Base-by-base conservation (phyloP, 345 rosid genomes). In the Dimocarpus longan region DNA sequence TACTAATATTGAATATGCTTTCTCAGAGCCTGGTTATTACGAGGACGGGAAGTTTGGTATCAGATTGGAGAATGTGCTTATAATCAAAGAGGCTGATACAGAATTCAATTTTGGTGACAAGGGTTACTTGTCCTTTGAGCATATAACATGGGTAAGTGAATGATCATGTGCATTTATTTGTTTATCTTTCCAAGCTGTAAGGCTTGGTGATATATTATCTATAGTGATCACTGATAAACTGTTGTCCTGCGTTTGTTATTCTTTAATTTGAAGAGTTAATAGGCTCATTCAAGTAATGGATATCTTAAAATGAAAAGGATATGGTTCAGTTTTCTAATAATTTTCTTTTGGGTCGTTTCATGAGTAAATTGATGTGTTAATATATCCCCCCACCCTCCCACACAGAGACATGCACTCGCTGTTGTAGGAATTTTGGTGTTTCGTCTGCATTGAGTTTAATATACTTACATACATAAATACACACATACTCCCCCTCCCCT, bases 11-110 rank as follows among this genome's bases (percentile, higher is more conserved):
- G 59, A 18, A 60, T 44, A 69, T 81, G 65, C 66, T 84, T 77
- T 79, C 66, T 72, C 90, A 91, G 98, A 94, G 82, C 98, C 98
- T 66, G 98, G 98, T 73, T 94, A 94, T 87, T 94, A 94, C 59
- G 98, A 94, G 83, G 98, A 94, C 71, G 98, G 98, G 63, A 91
- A 83, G 85, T 97, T 97, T 78, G 99, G 99, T 68, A 88, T 97
- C 79, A 85, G 99, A 82, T 80, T 97, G 87, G 99, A 97, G 92
- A 97, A 97, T 80, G 98, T 97, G 69, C 93, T 94, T 70, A 83
- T 94, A 65, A 88, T 94, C 62, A 88, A 84, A 22, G 91, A 94
- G 48, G 95, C 91, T 48, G 86, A 83, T 28, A 93, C 98, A 0
- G 78, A 92, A 68, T 97, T 91, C 80, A 94, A 97, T 78, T 97